phyloP scores from a whole-genome alignment of 345 rosid species.

The Rhodomyrtus tomentosa region DNA sequence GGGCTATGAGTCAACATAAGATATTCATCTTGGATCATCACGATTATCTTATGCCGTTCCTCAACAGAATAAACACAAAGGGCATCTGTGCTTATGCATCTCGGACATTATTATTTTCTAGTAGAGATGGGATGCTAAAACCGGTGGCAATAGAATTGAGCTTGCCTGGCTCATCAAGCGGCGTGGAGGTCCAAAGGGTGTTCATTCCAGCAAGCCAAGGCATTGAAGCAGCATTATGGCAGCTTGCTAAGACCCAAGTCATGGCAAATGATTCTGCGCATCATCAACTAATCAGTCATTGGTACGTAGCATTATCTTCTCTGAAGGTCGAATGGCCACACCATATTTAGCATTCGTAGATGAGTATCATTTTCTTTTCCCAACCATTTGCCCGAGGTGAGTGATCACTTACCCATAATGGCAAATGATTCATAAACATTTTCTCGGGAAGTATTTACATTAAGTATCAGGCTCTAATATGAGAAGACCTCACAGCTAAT shows the following conservation, averaged over 20 bases:
- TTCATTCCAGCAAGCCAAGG: slow-evolving; percentile 33
- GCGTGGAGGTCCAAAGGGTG: slow-evolving; percentile 3
- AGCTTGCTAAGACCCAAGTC: slow-evolving; percentile 54
- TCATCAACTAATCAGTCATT: slow-evolving; percentile 53
- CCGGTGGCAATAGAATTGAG: slow-evolving; percentile 52
- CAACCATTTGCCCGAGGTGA: background rate
- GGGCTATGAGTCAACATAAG: slow-evolving; percentile 30
- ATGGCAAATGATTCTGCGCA: slow-evolving; percentile 46
- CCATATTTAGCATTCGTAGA: background rate
- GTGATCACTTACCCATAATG: background rate
- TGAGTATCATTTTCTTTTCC: background rate
- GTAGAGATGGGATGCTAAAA: slow-evolving; percentile 19
- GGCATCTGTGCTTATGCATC: slow-evolving; percentile 50
- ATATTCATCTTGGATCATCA: slow-evolving; percentile 50
- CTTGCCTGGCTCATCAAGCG: slow-evolving; percentile 12
- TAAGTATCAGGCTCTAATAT: background rate
- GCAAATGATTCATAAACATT: background rate
- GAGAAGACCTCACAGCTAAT: background rate
- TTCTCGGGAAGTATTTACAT: background rate
- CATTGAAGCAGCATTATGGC: slow-evolving; percentile 44
- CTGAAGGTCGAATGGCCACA: background rate
- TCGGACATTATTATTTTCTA: slow-evolving; percentile 36
- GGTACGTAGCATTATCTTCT: slow-evolving; percentile 22
- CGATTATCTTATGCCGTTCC: slow-evolving; percentile 45
- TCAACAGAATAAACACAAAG: slow-evolving; percentile 18